Base-by-base conservation (phyloP, 2,329 filamentous ascomycete genomes). In the Ilyonectria robusta region DNA sequence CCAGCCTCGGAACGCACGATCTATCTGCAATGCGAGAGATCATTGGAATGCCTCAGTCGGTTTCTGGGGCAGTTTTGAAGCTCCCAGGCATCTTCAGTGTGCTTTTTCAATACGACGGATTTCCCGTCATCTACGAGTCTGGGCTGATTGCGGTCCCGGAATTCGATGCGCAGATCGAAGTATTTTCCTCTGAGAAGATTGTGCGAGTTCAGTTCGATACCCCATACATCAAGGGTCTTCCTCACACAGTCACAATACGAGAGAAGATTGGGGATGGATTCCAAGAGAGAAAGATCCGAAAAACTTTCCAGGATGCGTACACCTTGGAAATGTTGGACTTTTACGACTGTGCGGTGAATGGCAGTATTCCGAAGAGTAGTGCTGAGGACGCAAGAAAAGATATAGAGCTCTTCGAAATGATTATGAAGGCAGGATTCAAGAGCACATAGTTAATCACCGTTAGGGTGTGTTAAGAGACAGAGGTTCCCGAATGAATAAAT, bases 131-230 rank as follows among this genome's bases (percentile, higher is more conserved):
- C 10, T 90, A 89, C 67, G 88, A 90, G 70, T 84, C 82, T 0
- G 87, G 88, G 0, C 82, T 88, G 26, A 84, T 88, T 66, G 72
- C 76, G 1, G 82, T 90, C 7, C 85, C 87, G 0, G 69, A 77
- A 4, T 87, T 87, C 67, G 85, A 87, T 65, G 83, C 85, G 0
- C 81, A 83, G 59, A 69, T 87, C 5, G 82, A 81, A 4, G 77
- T 90, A 0, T 89, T 87, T 66, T 84, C 84, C 0, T 76, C 81
- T 35, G 79, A 79, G 7, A 90, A 89, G 78, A 82, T 82, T 0
- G 83, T 90, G 1, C 81, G 78, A 7, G 78, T 90, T 10, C 75
- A 84, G 48, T 88, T 87, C 71, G 86, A 89, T 59, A 85, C 86
- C 1, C 87, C 87, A 0, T 88, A 84, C 65, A 81, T 88, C 9